Base-by-base conservation (phyloP, 306 rosid species). In the Trifolium pratense region DNA sequence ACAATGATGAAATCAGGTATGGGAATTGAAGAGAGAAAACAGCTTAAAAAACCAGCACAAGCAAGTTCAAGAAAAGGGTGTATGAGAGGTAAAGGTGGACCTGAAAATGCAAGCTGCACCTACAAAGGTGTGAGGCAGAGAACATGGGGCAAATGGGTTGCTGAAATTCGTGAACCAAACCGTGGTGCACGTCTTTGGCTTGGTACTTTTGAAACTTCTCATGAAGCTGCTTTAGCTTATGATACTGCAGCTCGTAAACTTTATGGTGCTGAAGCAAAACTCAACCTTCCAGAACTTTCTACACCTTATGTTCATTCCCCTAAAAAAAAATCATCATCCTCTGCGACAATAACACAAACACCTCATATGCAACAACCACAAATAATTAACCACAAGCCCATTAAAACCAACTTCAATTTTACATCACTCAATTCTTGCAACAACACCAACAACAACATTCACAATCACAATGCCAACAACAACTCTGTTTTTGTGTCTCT, bases 61-160 rank as follows among this genome's bases (percentile, higher is more conserved):
- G 92, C 91, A 0, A 88, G 89, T 34, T 89, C 97, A 0, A 83
- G 99, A 56, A 94, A 94, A 62, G 97, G 99, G 9, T 94, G 97
- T 18, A 94, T 94, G 99, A 80, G 89, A 48, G 99, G 97, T 8
- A 94, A 94, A 63, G 99, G 99, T 0, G 99, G 99, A 14, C 99
- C 99, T 0, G 89, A 94, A 45, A 94, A 94, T 31, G 93, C 99
- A 0, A 68, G 40, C 17, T 94, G 99, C 87, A 83, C 95, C 72
- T 94, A 80, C 85, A 94, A 94, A 53, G 99, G 99, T 2, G 99
- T 94, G 0, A 83, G 99, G 1, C 99, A 94, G 77, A 83, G 99
- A 61, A 94, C 96, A 0, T 94, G 99, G 99, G 99, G 99, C 0
- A 94, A 94, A 75, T 94, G 99, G 99, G 99, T 94, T 4, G 99